Conservation (phyloP, 192 early-diverging fungal species). For the Phycomyces blakesleeanus region DNA sequence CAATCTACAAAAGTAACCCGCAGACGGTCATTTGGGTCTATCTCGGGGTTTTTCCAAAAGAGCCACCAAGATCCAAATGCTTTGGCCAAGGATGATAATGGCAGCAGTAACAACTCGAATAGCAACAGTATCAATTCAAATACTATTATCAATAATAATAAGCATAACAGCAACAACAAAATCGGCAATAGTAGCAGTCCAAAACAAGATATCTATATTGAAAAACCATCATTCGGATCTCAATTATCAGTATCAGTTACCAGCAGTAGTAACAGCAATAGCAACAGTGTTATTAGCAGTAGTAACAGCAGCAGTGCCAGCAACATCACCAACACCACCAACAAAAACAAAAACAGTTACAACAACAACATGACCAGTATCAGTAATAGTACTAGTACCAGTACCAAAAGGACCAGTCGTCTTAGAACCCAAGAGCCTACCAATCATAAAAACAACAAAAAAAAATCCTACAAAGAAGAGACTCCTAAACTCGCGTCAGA, state of each 20-base stretch:
- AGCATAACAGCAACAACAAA: neutral
- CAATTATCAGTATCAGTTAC: conserved; percentile 11
- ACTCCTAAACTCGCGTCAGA: no score
- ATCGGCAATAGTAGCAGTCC: neutral
- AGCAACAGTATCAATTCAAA: no score
- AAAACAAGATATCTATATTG: conserved; percentile 1
- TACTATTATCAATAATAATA: no score
- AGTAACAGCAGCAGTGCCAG: no score
- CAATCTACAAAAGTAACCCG: neutral
- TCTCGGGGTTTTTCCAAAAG: conserved; percentile 1
- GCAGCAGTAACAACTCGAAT: no score
- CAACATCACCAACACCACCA: no score
- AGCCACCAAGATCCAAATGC: neutral
- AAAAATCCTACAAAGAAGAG: neutral
- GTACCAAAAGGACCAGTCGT: conserved; percentile 7
- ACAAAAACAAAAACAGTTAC: no score
- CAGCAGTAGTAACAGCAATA: conserved; percentile 18
- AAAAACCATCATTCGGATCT: neutral
- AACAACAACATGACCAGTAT: no score
- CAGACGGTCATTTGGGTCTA: conserved; percentile 7
- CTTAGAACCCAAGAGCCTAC: conserved; percentile 11
- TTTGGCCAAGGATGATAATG: no score
- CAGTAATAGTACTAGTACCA: no score
- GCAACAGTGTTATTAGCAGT: conserved; percentile 10
- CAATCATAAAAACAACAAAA: conserved; percentile 7